phyloP scores from a whole-genome alignment of 768 basidiomycete species.

The Pholiota microspora region DNA sequence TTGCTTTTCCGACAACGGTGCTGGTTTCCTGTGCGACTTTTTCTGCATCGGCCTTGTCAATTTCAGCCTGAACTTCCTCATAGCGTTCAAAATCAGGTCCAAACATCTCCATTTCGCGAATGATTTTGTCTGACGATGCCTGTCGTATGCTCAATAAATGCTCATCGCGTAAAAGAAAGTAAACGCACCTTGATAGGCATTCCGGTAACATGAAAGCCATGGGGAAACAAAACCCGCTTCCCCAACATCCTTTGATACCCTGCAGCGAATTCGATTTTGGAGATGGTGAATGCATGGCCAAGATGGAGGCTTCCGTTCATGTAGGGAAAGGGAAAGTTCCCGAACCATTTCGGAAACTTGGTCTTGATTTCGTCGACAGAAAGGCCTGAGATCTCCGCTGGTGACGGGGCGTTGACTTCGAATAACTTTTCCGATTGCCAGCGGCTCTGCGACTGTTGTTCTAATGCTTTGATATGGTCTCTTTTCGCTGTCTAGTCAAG shows the following conservation, averaged over 20 bases:
- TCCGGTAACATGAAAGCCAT: slow-evolving; percentile 96
- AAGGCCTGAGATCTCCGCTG: slow-evolving; percentile 61
- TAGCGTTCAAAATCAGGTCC: slow-evolving; percentile 84
- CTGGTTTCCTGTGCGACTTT: slow-evolving; percentile 44
- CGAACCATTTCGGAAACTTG: slow-evolving; percentile 95
- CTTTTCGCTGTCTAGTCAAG: slow-evolving; percentile 83
- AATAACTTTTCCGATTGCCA: slow-evolving; percentile 83
- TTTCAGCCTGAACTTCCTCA: slow-evolving; percentile 42
- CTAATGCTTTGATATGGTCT: slow-evolving; percentile 80
- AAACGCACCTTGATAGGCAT: slow-evolving; percentile 95
- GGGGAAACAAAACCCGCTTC: slow-evolving; percentile 93
- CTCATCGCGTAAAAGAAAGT: not conserved
- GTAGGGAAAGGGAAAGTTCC: slow-evolving; percentile 94
- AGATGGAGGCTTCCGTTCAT: slow-evolving; percentile 98
- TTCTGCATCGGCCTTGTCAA: slow-evolving; percentile 44
- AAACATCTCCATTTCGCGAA: slow-evolving; percentile 95
- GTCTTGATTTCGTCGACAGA: slow-evolving; percentile 64
- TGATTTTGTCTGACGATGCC: slow-evolving; percentile 97
- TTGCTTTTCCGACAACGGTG: slow-evolving; percentile 64
- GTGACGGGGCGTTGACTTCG: slow-evolving; percentile 78
- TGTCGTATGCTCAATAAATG: slow-evolving; percentile 26
- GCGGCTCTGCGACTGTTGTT: slow-evolving; percentile 78
- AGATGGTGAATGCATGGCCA: slow-evolving; percentile 97
- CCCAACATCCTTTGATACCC: slow-evolving; percentile 96
- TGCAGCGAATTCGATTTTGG: slow-evolving; percentile 95